Percentiles rank a stretch among this genome's conserved stretches.
Evolutionary conservation across 2,329 filamentous ascomycete species (phyloP).

Genomic region (Parastagonospora nodorum): DNA sequence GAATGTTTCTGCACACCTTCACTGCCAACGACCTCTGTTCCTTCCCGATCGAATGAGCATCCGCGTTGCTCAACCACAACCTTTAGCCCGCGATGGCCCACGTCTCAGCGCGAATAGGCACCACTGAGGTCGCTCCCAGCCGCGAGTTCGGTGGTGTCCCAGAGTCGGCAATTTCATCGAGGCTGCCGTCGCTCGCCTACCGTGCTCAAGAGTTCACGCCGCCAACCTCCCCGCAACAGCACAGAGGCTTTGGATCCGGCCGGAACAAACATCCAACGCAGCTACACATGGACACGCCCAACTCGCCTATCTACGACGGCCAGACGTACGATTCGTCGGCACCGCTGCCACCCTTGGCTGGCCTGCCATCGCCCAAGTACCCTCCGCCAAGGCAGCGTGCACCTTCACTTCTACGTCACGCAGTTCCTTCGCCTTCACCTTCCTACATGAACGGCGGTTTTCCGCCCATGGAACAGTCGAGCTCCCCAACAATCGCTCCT

Average conservation of each 20-base stretch:
- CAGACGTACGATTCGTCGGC: conserved; percentile 34
- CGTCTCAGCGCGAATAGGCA: conserved; percentile 23
- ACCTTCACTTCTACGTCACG: conserved; percentile 47
- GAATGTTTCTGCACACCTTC: conserved; percentile 32
- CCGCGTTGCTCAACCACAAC: conserved; percentile 9
- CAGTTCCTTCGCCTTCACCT: conserved; percentile 30
- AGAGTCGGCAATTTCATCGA: conserved; percentile 16
- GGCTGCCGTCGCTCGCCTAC: conserved; percentile 30
- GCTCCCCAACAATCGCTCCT: conserved; percentile 33
- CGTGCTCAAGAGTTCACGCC: conserved; percentile 39
- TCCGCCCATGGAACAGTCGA: conserved; percentile 9
- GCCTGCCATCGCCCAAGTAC: conserved; percentile 49
- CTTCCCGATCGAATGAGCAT: conserved; percentile 37
- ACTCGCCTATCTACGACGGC: conserved; percentile 31
- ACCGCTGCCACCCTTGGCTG: conserved; percentile 35
- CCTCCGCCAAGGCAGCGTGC: conserved; percentile 46
- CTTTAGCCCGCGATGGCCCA: conserved; percentile 35
- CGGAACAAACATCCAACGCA: conserved; percentile 31
- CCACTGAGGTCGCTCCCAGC: conserved; percentile 13
- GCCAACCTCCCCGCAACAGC: conserved; percentile 37
- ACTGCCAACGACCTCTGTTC: conserved; percentile 21
- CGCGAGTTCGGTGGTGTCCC: conserved; percentile 8
- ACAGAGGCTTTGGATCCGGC: conserved; percentile 28
- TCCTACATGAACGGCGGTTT: conserved; percentile 33
- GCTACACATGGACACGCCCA: conserved; percentile 36